Evolutionary conservation across 2,329 filamentous ascomycete species (phyloP).

Genomic region (Emmonsia crescens): DNA sequence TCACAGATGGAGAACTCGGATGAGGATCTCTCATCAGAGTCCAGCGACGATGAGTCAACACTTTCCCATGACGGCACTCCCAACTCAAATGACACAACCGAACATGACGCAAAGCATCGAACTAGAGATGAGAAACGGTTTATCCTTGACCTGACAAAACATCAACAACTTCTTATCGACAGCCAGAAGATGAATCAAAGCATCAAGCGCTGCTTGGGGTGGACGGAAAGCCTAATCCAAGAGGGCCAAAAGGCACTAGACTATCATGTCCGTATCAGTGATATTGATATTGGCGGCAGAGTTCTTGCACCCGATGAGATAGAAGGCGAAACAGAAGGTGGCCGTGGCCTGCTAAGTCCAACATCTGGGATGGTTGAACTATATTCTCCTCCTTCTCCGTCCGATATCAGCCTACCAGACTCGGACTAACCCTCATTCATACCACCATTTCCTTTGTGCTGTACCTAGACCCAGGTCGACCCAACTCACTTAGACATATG

Average conservation of each 20-base stretch:
- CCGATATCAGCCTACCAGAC: background rate
- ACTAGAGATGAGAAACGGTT: conserved; percentile 70
- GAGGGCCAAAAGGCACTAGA: conserved; percentile 80
- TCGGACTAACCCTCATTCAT: background rate
- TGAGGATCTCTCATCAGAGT: conserved; percentile 31
- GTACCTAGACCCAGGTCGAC: background rate
- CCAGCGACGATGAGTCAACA: conserved; percentile 28
- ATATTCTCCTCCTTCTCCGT: background rate
- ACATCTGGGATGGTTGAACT: conserved; percentile 3
- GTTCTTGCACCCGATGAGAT: conserved; percentile 62
- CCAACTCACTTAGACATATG: background rate
- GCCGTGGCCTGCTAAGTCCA: conserved; percentile 26
- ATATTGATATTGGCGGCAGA: conserved; percentile 70
- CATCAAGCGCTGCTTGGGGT: conserved; percentile 75
- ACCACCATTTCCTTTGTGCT: background rate
- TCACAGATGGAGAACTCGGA: conserved; percentile 20
- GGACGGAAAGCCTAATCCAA: conserved; percentile 81
- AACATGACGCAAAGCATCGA: conserved; percentile 43
- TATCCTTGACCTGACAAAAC: conserved; percentile 74
- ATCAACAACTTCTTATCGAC: conserved; percentile 78
- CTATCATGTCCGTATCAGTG: conserved; percentile 67
- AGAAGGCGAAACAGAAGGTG: conserved; percentile 26
- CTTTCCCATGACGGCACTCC: conserved; percentile 27
- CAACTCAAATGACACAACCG: conserved; percentile 24
- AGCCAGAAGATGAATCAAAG: conserved; percentile 94